phyloP scores from a whole-genome alignment of 345 rosid genomes.

The Eucalyptus tenuipes region DNA sequence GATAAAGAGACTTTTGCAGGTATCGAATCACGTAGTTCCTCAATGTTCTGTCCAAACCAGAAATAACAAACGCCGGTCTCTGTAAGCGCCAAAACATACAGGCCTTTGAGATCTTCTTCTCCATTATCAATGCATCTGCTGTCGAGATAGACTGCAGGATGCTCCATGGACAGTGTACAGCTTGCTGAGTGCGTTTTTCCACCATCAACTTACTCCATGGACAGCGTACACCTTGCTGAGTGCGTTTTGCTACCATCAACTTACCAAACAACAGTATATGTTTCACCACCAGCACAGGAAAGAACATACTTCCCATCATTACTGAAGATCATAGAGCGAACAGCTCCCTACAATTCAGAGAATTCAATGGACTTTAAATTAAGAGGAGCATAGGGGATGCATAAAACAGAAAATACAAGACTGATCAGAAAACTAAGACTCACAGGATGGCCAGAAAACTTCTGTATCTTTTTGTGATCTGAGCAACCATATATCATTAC shows the following conservation, averaged over 20 bases:
- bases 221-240: no score
- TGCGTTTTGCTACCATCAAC: no score
- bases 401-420: neutral
- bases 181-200: no score
- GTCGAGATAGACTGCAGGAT: slow-evolving; percentile 74
- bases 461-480: slow-evolving; percentile 67
- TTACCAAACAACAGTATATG: slow-evolving; percentile 69
- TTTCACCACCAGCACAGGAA: slow-evolving; percentile 72
- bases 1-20: slow-evolving; percentile 58
- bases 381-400: neutral
- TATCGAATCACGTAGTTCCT: slow-evolving; percentile 37
- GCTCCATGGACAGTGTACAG: no score
- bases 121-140: slow-evolving; percentile 12
- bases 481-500: slow-evolving; percentile 59
- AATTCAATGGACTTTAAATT: neutral
- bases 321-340: slow-evolving; percentile 60
- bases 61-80: slow-evolving; percentile 75
- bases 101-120: slow-evolving; percentile 20
- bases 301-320: slow-evolving; percentile 72
- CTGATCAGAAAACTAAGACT: slow-evolving; percentile 5
- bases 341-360: slow-evolving; percentile 45
- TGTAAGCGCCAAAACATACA: slow-evolving; percentile 63
- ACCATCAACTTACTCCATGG: no score
- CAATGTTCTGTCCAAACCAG: slow-evolving; percentile 62
- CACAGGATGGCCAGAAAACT: slow-evolving; percentile 90